Base-by-base conservation (phyloP, 202 grass and related monocot genomes). In the Hordeum pubiflorum region DNA sequence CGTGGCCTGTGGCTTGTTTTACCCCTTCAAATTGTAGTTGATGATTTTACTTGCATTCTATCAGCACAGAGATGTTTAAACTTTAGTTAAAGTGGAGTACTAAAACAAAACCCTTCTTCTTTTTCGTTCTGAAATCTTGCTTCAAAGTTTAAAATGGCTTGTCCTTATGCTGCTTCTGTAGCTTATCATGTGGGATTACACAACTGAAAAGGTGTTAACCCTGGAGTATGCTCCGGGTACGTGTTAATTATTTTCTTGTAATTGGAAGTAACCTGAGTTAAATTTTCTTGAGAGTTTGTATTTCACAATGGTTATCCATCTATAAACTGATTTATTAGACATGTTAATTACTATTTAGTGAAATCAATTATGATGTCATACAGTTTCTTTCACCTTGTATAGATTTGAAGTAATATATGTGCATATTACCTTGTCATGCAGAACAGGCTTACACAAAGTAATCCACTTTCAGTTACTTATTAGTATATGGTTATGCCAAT, bases 181-280 rank as follows among this genome's bases (percentile, higher is more conserved):
- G 94, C 84, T 91, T 82, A 91, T 97, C 74, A 86, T 92, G 83
- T 97, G 94, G 94, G 94, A 94, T 72, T 93, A 97, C 83, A 94
- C 92, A 65, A 89, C 88, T 68, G 85, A 72, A 60, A 97, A 94
- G 79, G 94, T 97, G 77, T 83, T 97, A 75, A 97, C 94, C 18
- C 70, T 97, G 82, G 94, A 97, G 67, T 97, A 97, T 67, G 77
- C 75, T 86, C 94, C 94, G 74, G 94, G 94, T 97, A 83, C 63
- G 89, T 85, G 61, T 15, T 63, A 70, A 39, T 86, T 85, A 39
- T 69, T 82, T 82, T 44, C 39, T 74, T 70, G 18, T 69, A 24
- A 80, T 67, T 55, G 52, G 26, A 29, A 44, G 63, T 58, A 46
- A 54, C 26, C 50, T 72, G 76, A n/a, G 43, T 43, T 63, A 34